Evolutionary conservation across 2,329 filamentous ascomycete species (phyloP), one percentile per base, ranked within the genome.

Genomic region (Metarhizium humberi): DNA sequence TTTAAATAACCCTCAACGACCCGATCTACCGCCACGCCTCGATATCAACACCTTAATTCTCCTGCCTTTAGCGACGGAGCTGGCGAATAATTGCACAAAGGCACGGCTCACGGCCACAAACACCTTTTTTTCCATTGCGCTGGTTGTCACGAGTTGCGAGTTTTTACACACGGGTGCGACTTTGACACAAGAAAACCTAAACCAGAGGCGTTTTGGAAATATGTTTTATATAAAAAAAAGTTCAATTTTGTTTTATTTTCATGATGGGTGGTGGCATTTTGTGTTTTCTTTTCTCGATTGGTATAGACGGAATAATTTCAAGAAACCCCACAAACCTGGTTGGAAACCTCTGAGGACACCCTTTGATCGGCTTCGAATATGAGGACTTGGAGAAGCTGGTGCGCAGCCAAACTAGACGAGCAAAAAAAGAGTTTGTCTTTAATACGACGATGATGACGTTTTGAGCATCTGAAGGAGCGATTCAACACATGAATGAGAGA

Each of bases 1-100:
- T 70, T 56, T 75, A 70, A 65, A 60, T 50, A 47, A 47, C 7
- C 48, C 14, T 20, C 43, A 18, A 18, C 14, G 18, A 18, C 34
- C 16, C 20, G 32, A 25, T 42, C 6, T 18, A 6, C 42, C 45
- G 13, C 43, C 16, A 16, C 18, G 8, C 40, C 53, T 6, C 34
- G 14, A 52, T 2, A 25, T 45, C 10, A 16, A 48, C 16, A 40
- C 20, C 6, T 16, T 29, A 30, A 48, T 48, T 32, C 11, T 20
- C 10, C 30, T 13, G 16, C n/a, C 18, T n/a, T 34, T 25, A 29
- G 32, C 8, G 8, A 8, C n/a, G 20, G 30, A 30, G 52, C 52
- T 51, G 49, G 53, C 40, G 20, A 55, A 51, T 38, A 43, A 36
- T 32, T 6, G 16, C 18, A 42, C 18, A 53, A 18, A 20, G n/a